Conservation (phyloP, 306 rosid genomes). For the Rubus parviflorus region DNA sequence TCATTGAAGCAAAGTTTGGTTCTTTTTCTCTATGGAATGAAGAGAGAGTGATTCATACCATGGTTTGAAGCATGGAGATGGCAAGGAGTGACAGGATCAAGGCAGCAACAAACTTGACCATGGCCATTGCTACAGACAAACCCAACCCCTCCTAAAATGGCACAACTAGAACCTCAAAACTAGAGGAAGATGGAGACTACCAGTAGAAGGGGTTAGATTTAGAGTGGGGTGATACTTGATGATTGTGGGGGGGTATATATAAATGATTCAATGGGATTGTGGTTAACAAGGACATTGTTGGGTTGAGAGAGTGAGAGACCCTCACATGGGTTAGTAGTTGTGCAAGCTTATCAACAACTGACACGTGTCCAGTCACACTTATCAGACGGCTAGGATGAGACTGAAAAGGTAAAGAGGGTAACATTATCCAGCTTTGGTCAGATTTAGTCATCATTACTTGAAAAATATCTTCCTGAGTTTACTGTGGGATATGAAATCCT, state of each 20-base stretch:
- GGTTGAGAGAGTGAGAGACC: background rate
- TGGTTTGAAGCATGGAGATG: constrained; percentile 63
- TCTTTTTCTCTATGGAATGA: background rate
- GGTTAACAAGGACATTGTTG: background rate
- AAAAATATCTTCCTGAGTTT: background rate
- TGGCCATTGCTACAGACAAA: constrained; percentile 42
- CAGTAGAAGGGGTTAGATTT: background rate
- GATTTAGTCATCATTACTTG: background rate
- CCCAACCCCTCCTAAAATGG: constrained; percentile 13
- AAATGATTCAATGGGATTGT: background rate
- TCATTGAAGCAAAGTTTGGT: background rate
- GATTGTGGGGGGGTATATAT: constrained; percentile 13
- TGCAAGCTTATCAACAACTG: background rate
- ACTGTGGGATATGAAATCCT: background rate
- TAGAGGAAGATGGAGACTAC: background rate
- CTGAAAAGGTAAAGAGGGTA: background rate
- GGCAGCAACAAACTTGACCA: constrained; percentile 46
- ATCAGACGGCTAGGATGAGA: background rate
- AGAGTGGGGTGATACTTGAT: constrained; percentile 11
- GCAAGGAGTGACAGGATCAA: constrained; percentile 61
- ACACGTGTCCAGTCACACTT: background rate
- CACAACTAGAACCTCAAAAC: background rate
- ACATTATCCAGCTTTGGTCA: background rate
- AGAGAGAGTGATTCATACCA: constrained; percentile 36
- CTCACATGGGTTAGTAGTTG: background rate